Percentiles rank a stretch among this genome's conserved stretches.
Conservation (phyloP, 73 alveolate genomes). For the Symbiodinium pilosum region DNA sequence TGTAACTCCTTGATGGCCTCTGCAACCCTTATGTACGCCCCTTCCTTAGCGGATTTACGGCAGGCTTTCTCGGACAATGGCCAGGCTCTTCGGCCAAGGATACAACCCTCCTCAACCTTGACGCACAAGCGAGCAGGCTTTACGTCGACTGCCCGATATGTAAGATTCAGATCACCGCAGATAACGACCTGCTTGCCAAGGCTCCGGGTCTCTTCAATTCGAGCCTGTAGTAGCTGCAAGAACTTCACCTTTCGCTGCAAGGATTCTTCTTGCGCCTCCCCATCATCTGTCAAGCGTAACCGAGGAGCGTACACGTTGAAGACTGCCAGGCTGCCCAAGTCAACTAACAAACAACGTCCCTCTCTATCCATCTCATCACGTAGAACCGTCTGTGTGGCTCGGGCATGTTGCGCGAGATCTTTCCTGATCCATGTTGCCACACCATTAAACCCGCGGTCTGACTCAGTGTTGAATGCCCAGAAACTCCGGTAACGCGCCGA, state of each 20-base stretch:
- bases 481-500: conserved; percentile 22
- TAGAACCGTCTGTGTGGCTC: conserved; percentile 29
- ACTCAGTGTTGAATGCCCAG: conserved; percentile 26
- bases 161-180: conserved; percentile 61
- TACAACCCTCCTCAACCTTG: background rate
- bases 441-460: background rate
- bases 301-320: conserved; percentile 57
- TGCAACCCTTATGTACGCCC: background rate
- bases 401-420: conserved; percentile 21
- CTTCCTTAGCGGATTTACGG: background rate
- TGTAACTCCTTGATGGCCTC: background rate
- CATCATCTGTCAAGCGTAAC: background rate
- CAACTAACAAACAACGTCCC: conserved; percentile 56
- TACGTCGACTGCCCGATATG: conserved; percentile 18
- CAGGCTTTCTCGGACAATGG: background rate
- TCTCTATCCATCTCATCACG: conserved; percentile 38
- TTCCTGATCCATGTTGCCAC: conserved; percentile 39
- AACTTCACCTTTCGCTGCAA: background rate
- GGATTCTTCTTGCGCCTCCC: background rate
- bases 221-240: background rate
- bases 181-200: conserved; percentile 38
- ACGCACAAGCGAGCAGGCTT: background rate
- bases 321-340: conserved; percentile 42
- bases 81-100: conserved; percentile 33
- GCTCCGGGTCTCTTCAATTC: background rate